Evolutionary conservation across 2,329 filamentous ascomycete species (phyloP), one percentile per base, ranked within the genome.

Genomic region (Ophiostoma piceae): DNA sequence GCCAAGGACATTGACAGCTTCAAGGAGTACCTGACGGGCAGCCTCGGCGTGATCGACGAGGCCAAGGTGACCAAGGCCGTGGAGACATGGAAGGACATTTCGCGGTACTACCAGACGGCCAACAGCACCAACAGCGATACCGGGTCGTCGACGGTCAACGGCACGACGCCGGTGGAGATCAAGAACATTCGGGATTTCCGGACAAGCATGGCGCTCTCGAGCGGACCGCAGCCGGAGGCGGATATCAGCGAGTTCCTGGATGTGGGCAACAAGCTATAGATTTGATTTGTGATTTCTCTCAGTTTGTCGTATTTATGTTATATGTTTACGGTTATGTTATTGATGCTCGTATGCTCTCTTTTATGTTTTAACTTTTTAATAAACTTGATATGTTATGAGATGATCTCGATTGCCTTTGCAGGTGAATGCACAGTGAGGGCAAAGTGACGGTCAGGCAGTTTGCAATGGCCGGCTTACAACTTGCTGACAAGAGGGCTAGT

Each of bases 201-300:
- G 83, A 88, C 91, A 0, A 83, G 87, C 16, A 82, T 97, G 75
- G 82, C 86, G 71, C 85, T 92, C 37, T 95, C 89, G 73, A 84
- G 85, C 29, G 94, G 92, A 0, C 87, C 93, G 1, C 84, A 84
- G 72, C 87, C 94, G 0, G 86, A 91, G 39, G 89, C 86, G 76
- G 90, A 95, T 74, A 79, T 98, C 70, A 90, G 84, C 72, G 91
- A 93, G 76, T 98, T 94, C 79, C 91, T 97, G 77, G 94, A 97
- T 71, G 83, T 89, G 71, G 92, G 92, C 73, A 81, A 91, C 16
- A 97, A 97, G 82, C 84, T 97, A 70, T 94, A 64, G 32, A n/a
- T 37, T 67, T 62, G 64, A 7, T 71, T 16, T 8, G 3, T 65
- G 29, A 14, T n/a, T 54, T 29, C 67, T 32, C 65, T 12, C 22